phyloP scores from a whole-genome alignment of 257 asterid species.

The Gynochthodes officinalis region DNA sequence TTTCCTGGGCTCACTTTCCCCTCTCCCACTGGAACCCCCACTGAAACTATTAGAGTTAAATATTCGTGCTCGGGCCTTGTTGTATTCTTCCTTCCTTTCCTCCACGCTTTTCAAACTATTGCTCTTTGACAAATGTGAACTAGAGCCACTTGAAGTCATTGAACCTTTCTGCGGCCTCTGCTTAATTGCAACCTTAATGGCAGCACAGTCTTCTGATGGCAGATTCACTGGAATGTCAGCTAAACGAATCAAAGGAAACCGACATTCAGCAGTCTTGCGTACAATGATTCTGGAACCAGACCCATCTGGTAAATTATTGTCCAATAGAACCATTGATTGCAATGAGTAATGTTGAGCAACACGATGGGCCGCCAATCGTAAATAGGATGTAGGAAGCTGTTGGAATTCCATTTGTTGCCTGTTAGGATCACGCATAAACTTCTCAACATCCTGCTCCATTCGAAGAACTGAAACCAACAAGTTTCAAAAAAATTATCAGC shows the following conservation, averaged over 20 bases:
- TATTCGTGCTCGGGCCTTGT: slow-evolving; percentile 95
- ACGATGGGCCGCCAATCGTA: slow-evolving; percentile 98
- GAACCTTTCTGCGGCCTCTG: slow-evolving; percentile 95
- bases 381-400: slow-evolving; percentile 93
- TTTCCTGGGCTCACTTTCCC: slow-evolving; percentile 57
- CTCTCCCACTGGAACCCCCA: slow-evolving; percentile 52
- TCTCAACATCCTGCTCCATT: slow-evolving; percentile 97
- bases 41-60: slow-evolving; percentile 66
- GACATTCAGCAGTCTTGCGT: slow-evolving; percentile 59
- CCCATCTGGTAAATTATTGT: slow-evolving; percentile 82
- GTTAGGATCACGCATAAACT: slow-evolving; percentile 75
- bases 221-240: slow-evolving; percentile 47
- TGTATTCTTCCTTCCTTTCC: slow-evolving; percentile 97
- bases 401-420: slow-evolving; percentile 95
- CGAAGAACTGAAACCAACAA: slow-evolving; percentile 59
- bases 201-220: slow-evolving; percentile 38
- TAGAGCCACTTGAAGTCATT: slow-evolving; percentile 33
- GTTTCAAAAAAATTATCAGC: neutral
- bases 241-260: slow-evolving; percentile 65
- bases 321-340: slow-evolving; percentile 93
- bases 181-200: slow-evolving; percentile 57
- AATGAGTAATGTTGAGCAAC: slow-evolving; percentile 98
- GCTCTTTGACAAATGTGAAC: slow-evolving; percentile 46
- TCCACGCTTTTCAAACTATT: slow-evolving; percentile 87
- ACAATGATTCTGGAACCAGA: slow-evolving; percentile 91